Base-by-base conservation (phyloP, 1,284 basidiomycete genomes). In the Moniliella sp. region DNA sequence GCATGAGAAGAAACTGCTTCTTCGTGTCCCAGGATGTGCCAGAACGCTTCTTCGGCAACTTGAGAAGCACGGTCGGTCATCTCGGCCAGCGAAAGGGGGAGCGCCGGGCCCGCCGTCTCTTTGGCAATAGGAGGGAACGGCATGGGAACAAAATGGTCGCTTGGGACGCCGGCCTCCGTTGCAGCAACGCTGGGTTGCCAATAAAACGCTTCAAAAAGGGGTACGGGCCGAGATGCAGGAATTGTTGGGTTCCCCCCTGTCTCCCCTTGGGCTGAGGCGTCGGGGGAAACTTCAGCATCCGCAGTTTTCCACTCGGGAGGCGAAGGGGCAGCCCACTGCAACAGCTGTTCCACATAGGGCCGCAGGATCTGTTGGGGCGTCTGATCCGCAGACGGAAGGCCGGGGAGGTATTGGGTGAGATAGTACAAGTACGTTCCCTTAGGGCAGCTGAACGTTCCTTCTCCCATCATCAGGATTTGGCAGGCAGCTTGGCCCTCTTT, bases 371-470 rank as follows among this genome's bases (percentile, higher is more conserved):
- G 12, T 3, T 15, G 14, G 9, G 31, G 11, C 3, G 31, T 16
- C 8, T 10, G 16, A 15, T 15, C 16, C 13, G 21, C 18, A 15
- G 18, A 10, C 9, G 13, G 23, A 3, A 9, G 5, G 11, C 11
- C 18, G 23, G 10, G 19, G 17, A 15, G 23, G 18, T n/a, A 32
- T n/a, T 7, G 18, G 12, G 11, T 32, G 21, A 32, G 10, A 32
- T 16, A 15, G 17, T 21, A 23, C 12, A 2, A 5, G 11, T 7
- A 52, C 23, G 52, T 46, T 2, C 75, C 79, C 33, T 69, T 65
- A 0, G 88, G 88, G 34, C 80, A 73, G 5, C 78, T 76, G 62
- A 86, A 71, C 1, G 78, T 82, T 5, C 75, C 77, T 50, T 79
- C 73, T 4, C 86, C 88, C 25, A 76, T 75, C 31, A 81, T 50